These are phyloP conservation scores for Solanum chiquidenum DNA, from an alignment of 257 asterid species.

Conservation along the genomic window DNA sequence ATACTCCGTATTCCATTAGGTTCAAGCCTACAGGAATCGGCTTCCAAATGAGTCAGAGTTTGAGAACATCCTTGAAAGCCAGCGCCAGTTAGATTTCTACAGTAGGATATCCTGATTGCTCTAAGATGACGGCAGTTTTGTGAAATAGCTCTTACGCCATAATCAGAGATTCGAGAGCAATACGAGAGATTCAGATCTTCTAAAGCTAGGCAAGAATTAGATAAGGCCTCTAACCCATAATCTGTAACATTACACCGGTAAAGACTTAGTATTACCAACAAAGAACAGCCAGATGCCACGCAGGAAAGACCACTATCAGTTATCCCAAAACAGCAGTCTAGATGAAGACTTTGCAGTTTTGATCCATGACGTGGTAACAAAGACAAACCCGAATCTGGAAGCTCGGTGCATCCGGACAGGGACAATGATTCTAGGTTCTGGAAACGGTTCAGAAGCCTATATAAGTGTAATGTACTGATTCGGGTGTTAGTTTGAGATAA, in stretches of 20 bases:
- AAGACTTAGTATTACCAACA: constrained; percentile 43
- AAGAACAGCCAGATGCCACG: constrained; percentile 47
- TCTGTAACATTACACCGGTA: constrained; percentile 60
- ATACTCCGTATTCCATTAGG: constrained; percentile 46
- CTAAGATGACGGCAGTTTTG: constrained; percentile 35
- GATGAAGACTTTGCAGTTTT: constrained; percentile 27
- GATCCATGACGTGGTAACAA: constrained; percentile 28
- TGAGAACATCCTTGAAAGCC: constrained; percentile 58
- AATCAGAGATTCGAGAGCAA: constrained; percentile 43
- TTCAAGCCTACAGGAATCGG: constrained; percentile 51
- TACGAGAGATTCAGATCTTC: constrained; percentile 52
- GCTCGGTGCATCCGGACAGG: constrained; percentile 57
- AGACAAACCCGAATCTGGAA: constrained; percentile 48
- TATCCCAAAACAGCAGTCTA: constrained; percentile 54
- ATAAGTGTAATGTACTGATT: constrained; percentile 31
- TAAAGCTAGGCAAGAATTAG: constrained; percentile 30
- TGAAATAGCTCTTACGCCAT: constrained; percentile 36
- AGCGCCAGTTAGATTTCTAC: constrained; percentile 44
- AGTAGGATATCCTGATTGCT: constrained; percentile 51
- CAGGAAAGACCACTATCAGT: constrained; percentile 40
- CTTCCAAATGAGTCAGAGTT: constrained; percentile 43
- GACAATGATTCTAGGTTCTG: constrained; percentile 39
- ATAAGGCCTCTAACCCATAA: constrained; percentile 36
- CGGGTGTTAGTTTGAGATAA: constrained; percentile 22
- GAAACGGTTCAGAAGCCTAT: constrained; percentile 40